Evolutionary conservation across 2,329 filamentous ascomycete genomes (phyloP).

Genomic region (Talaromyces funiculosus): DNA sequence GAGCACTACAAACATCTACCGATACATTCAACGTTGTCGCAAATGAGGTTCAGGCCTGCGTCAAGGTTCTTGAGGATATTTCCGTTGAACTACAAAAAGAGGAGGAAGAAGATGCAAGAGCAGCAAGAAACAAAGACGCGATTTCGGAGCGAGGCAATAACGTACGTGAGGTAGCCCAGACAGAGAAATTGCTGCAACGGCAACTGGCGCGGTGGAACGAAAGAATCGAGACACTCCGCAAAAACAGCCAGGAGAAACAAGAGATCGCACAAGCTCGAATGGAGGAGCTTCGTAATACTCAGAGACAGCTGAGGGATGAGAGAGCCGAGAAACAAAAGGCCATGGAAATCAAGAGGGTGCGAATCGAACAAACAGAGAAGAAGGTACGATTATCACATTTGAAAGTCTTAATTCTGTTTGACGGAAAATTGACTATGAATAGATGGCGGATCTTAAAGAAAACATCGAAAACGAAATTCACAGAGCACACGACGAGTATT

Average conservation of each 20-base stretch:
- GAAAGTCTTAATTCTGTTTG: not conserved
- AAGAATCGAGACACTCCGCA: slow-evolving; percentile 75
- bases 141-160: slow-evolving; percentile 83
- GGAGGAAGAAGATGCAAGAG: slow-evolving; percentile 79
- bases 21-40: slow-evolving; percentile 83
- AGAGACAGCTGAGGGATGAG: slow-evolving; percentile 77
- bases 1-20: slow-evolving; percentile 83
- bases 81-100: slow-evolving; percentile 78
- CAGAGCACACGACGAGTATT: slow-evolving; percentile 83
- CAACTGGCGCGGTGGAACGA: slow-evolving; percentile 83
- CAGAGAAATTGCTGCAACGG: slow-evolving; percentile 74
- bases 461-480: slow-evolving; percentile 95
- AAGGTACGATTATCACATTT: slow-evolving; percentile 58
- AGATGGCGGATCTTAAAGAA: slow-evolving; percentile 98
- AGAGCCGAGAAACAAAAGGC: slow-evolving; percentile 80
- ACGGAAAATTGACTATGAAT: slow-evolving; percentile 17
- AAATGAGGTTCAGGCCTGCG: slow-evolving; percentile 79
- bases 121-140: slow-evolving; percentile 75
- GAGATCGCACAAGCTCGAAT: slow-evolving; percentile 77
- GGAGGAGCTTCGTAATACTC: slow-evolving; percentile 77
- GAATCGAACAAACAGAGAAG: slow-evolving; percentile 97
- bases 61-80: slow-evolving; percentile 84
- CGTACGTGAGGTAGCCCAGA: slow-evolving; percentile 84
- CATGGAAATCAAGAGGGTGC: slow-evolving; percentile 84
- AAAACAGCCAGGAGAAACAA: slow-evolving; percentile 75